phyloP scores from a whole-genome alignment of 305 asterid species.

The Solanum hybrid region DNA sequence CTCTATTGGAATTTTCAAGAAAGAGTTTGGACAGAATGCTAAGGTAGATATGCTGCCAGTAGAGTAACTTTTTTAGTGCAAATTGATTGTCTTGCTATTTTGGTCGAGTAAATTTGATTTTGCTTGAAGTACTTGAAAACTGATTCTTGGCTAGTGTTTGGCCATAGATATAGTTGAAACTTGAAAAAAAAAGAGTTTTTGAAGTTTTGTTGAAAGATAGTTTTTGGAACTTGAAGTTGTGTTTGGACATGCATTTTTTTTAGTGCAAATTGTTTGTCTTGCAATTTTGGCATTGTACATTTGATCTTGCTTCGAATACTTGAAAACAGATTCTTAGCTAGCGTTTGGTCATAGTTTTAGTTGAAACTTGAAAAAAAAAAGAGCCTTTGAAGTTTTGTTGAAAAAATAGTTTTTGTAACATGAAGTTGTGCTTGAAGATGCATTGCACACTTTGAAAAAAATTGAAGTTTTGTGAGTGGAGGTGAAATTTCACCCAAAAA shows the following conservation, averaged over 20 bases:
- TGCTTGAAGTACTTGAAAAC: background rate
- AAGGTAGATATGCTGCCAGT: constrained; percentile 36
- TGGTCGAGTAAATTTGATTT: background rate
- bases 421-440: background rate
- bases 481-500: background rate
- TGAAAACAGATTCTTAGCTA: background rate
- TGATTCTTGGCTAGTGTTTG: background rate
- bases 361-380: background rate
- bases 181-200: background rate
- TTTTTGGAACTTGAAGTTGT: background rate
- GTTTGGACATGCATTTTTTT: background rate
- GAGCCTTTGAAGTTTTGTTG: background rate
- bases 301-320: background rate
- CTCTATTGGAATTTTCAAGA: constrained; percentile 71
- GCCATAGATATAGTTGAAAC: background rate
- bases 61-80: background rate
- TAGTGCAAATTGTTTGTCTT: background rate
- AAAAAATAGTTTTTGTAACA: too few relatives aligned
- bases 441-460: background rate
- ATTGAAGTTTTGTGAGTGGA: background rate
- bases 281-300: background rate
- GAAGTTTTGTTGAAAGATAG: background rate
- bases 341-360: background rate
- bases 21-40: constrained; percentile 75
- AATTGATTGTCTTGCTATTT: background rate